Base-by-base conservation (phyloP, 371 early-diverging fungal genomes). In the Syncephalis plumigaleata region DNA sequence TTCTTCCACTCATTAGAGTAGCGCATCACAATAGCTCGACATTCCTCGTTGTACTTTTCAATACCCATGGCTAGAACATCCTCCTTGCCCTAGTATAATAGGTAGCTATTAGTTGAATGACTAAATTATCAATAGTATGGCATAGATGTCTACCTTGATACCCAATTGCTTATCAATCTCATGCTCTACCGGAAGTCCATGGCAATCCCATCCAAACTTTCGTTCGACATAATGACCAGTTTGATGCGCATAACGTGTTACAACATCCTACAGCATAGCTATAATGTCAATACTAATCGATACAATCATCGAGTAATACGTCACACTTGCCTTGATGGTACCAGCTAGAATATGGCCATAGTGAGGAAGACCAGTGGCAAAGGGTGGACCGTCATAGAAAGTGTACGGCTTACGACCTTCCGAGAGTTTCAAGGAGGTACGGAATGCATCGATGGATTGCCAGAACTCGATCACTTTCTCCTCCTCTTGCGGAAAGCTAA, bases 371-470 rank as follows among this genome's bases (percentile, higher is more conserved):
- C 99, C 99, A 15, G 99, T 99, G 46, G 99, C 99, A 65, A 99
- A 99, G 21, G 99, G 99, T 42, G 99, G 99, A 11, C 99, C 99
- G 66, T 98, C 99, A 66, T 93, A 99, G 71, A 98, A 98, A 21
- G 90, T 73, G 58, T 76, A 97, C 3, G 77, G 75, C 52, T 80
- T 77, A 56, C 79, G 79, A 50, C 87, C 90, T 64, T 91, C 79
- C 51, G 91, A 86, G n/a, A 95, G 77, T 63, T 91, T 80, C 48
- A 92, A 60, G 11, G 88, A 87, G 16, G 85, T 87, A 56, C 91
- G 72, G 77, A 99, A 99, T 49, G 98, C 97, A 56, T 97, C 89
- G 53, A 96, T 96, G 61, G 91, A 84, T 55, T 86, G 78, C 99
- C 99, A 99, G 58, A 84, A 96, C 52, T 72, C 68, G 46, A 98